Base-by-base conservation (phyloP, 164 flowering plant genomes). In the Berberis vulgaris region DNA sequence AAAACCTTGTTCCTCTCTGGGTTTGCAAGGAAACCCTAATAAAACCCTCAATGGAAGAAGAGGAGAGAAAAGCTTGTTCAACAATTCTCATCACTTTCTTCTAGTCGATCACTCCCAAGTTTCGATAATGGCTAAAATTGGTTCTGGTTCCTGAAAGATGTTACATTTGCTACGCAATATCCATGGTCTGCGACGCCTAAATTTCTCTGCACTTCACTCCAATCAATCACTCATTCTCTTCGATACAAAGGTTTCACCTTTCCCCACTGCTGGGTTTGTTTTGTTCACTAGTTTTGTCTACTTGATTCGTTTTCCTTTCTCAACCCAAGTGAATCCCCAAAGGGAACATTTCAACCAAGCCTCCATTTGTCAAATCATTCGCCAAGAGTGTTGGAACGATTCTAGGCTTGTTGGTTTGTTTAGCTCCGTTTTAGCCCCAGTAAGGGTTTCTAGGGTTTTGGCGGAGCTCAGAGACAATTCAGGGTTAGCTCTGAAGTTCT, bases 321-420 rank as follows among this genome's bases (percentile, higher is more conserved):
- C 65, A 2, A 71, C 74, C 41, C 57, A 63, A 40, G 61, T 77
- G 4, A 68, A 66, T 39, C 44, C 71, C 2, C 55, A 57, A 5
- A 49, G 49, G 10, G 73, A 74, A 4, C 54, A 52, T 58, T 55
- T 77, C 50, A 71, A 76, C 60, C 65, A 60, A 55, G 86, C 74
- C 12, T 74, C 69, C 3, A 41, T 89, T 40, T 49, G 67, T 39
- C 64, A 71, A 64, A 78, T 83, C 49, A 66, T 86, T 41, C 60
- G 52, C 6, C 75, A 80, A 50, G 86, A 71, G 49, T 73, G 58
- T 41, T 87, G 85, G 89, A 77, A 80, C 38, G 86, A 90, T 69
- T 67, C 13, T 41, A 74, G 73, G 64, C 45, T 83, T 43, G 66
- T 65, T 49, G 70, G 63, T 38, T 71, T 87, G 44, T 68, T 84